Evolutionary conservation across 2,329 filamentous ascomycete species (phyloP).

Genomic region (Venturia aucupariae): DNA sequence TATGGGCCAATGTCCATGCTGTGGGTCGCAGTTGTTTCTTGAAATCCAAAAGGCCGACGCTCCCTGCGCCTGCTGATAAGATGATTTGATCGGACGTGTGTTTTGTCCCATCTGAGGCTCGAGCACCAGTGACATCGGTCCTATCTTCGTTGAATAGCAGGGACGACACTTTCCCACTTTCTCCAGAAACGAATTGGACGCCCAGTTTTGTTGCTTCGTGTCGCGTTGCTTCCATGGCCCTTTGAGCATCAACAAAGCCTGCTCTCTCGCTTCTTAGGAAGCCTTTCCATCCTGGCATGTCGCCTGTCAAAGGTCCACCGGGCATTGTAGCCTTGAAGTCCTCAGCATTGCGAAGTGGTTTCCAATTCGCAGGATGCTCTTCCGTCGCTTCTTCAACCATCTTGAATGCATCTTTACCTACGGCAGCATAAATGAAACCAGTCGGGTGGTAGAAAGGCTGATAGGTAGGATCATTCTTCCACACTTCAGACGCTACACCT

Average conservation of each 20-base stretch:
- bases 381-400: constrained; percentile 30
- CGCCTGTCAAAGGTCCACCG: constrained; percentile 40
- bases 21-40: constrained; percentile 45
- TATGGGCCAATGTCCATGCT: constrained; percentile 45
- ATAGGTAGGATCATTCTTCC: constrained; percentile 36
- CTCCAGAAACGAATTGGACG: constrained; percentile 38
- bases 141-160: constrained; percentile 29
- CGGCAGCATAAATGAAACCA: constrained; percentile 39
- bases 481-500: constrained; percentile 32
- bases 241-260: constrained; percentile 46
- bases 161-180: constrained; percentile 29
- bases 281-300: constrained; percentile 43
- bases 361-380: constrained; percentile 24
- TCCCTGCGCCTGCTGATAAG: constrained; percentile 41
- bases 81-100: constrained; percentile 38
- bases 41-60: constrained; percentile 40
- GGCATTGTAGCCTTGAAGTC: constrained; percentile 45
- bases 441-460: constrained; percentile 37
- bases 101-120: constrained; percentile 33
- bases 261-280: constrained; percentile 37
- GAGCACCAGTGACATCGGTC: constrained; percentile 34
- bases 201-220: constrained; percentile 38
- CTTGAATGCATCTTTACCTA: constrained; percentile 30
- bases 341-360: constrained; percentile 33
- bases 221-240: constrained; percentile 38